A percentile compares a stretch with the other conserved stretches of the same genome.
phyloP scores from a whole-genome alignment of 768 basidiomycete genomes.

The Podaxis carcinomalis region DNA sequence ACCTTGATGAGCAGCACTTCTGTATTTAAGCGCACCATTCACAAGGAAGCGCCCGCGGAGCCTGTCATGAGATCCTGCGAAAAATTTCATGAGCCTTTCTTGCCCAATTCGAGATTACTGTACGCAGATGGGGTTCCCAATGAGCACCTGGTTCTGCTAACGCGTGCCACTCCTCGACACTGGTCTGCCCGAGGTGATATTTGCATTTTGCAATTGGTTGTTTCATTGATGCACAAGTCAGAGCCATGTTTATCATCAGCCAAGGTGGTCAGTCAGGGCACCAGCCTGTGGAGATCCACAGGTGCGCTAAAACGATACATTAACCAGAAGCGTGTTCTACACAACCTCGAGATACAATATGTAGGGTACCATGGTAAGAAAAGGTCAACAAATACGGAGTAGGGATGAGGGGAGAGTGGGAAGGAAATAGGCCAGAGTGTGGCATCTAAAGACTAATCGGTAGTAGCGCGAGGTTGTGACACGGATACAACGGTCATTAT shows the following conservation, averaged over 20 bases:
- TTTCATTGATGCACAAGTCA: neutral
- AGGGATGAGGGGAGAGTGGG: slow-evolving; percentile 4
- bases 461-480: neutral
- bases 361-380: slow-evolving; percentile 1
- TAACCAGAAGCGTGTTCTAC: slow-evolving; percentile 21
- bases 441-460: neutral
- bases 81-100: too few relatives aligned
- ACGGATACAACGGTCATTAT: neutral
- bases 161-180: too few relatives aligned
- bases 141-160: too few relatives aligned
- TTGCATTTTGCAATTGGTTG: too few relatives aligned
- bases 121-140: too few relatives aligned
- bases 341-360: slow-evolving; percentile 14
- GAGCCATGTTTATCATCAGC: neutral
- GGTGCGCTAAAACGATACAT: neutral
- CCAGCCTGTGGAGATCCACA: neutral
- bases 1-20: neutral
- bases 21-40: neutral
- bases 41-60: neutral
- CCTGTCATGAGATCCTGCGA: neutral
- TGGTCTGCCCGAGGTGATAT: too few relatives aligned
- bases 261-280: neutral
- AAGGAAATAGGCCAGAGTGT: neutral
- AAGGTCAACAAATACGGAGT: slow-evolving; percentile 9
- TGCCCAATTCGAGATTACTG: too few relatives aligned